Conservation (phyloP, 805 yeast genomes). For the Barnettozyma californica region DNA sequence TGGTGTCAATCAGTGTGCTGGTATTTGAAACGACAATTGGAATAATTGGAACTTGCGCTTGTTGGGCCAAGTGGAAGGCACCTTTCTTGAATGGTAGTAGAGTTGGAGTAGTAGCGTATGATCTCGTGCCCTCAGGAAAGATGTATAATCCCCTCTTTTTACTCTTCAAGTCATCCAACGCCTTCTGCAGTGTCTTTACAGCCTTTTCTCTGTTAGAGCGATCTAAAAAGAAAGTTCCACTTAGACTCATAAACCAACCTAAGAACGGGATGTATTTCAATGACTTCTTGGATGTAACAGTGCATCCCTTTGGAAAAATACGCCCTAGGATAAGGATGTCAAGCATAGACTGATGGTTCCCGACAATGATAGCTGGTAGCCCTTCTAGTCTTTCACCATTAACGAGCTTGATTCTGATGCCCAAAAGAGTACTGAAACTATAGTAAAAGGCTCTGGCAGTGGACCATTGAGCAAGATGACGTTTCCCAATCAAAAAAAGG, state of each 20-base stretch:
- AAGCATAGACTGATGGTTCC: slow-evolving; percentile 88
- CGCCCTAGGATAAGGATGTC: slow-evolving; percentile 80
- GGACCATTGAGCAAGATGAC: slow-evolving; percentile 79
- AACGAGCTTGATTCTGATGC: slow-evolving; percentile 63
- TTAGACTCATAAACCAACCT: slow-evolving; percentile 94
- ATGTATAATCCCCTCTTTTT: slow-evolving; percentile 75
- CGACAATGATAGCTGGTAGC: slow-evolving; percentile 72
- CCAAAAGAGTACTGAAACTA: slow-evolving; percentile 54
- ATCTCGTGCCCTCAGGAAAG: slow-evolving; percentile 97
- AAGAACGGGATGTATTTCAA: slow-evolving; percentile 81
- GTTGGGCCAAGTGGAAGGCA: slow-evolving; percentile 95
- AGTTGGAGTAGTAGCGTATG: slow-evolving; percentile 61
- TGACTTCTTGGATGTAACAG: slow-evolving; percentile 87
- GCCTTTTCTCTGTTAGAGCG: slow-evolving; percentile 75
- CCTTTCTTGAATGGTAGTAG: slow-evolving; percentile 93
- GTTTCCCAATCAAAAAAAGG: slow-evolving; percentile 64
- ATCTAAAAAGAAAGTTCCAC: slow-evolving; percentile 89
- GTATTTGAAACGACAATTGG: slow-evolving; percentile 89
- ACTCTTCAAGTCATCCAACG: slow-evolving; percentile 54
- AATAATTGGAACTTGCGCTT: slow-evolving; percentile 82
- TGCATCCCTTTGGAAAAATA: slow-evolving; percentile 80
- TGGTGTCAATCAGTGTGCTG: slow-evolving; percentile 60
- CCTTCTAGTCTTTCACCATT: slow-evolving; percentile 55
- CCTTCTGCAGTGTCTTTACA: slow-evolving; percentile 63
- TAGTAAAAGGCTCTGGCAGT: slow-evolving; percentile 80